These are phyloP conservation scores for Suhomyces maxii DNA, from an alignment of 1,139 yeast species.

Conservation along the genomic window DNA sequence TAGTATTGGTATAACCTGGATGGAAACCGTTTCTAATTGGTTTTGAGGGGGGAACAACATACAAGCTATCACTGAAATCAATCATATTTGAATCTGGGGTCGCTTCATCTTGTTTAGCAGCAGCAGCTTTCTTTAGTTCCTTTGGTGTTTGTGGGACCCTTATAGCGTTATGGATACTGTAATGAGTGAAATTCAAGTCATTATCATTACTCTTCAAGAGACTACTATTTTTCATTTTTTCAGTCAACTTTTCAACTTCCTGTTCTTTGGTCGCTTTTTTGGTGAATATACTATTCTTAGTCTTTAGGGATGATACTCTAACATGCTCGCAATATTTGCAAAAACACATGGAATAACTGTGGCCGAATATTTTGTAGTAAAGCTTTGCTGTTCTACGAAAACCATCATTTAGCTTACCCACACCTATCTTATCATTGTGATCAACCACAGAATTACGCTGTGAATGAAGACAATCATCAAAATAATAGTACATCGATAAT, in stretches of 20 bases:
- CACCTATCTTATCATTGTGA: no score
- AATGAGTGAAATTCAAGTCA: slow-evolving; percentile 17
- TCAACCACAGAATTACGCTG: no score
- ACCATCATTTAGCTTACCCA: no score
- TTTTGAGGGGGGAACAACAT: no score
- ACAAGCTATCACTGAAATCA: no score
- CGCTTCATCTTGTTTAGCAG: background rate
- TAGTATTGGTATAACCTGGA: no score
- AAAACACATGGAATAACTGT: slow-evolving; percentile 28
- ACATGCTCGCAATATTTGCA: slow-evolving; percentile 26
- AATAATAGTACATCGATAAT: slow-evolving; percentile 24
- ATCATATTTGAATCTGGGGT: background rate
- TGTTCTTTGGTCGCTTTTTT: background rate
- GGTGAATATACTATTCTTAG: slow-evolving; percentile 11
- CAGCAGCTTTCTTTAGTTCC: slow-evolving; percentile 3
- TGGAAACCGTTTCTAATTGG: no score
- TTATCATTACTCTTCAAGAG: slow-evolving; percentile 3
- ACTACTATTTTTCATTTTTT: background rate
- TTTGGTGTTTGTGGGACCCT: slow-evolving; percentile 15
- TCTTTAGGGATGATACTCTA: slow-evolving; percentile 8
- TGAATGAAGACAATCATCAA: no score
- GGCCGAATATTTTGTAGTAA: slow-evolving; percentile 19
- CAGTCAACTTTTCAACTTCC: background rate
- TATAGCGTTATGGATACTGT: slow-evolving; percentile 20
- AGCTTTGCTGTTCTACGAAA: slow-evolving; percentile 22